Percentiles rank a stretch among this genome's conserved stretches.
Evolutionary conservation across 1,284 basidiomycete genomes (phyloP).

Genomic region (Xerocomus minutiporus): DNA sequence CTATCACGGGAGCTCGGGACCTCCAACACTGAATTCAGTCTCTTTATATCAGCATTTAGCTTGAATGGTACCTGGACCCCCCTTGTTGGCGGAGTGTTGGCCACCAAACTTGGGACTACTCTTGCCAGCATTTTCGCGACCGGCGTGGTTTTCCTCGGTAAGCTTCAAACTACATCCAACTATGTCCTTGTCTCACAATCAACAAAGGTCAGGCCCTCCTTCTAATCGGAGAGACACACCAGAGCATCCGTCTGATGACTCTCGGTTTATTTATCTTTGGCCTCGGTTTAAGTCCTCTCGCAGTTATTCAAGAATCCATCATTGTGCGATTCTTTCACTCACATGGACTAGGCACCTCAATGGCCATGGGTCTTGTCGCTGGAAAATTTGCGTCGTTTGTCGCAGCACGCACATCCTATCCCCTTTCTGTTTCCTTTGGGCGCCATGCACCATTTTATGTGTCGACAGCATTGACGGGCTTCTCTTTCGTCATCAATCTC

Average conservation of each 20-base stretch:
- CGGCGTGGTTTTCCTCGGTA: slow-evolving; percentile 61
- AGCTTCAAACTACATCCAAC: slow-evolving; percentile 9
- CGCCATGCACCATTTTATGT: slow-evolving; percentile 70
- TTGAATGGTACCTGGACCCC: slow-evolving; percentile 81
- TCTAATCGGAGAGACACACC: slow-evolving; percentile 56
- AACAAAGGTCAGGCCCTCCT: slow-evolving; percentile 55
- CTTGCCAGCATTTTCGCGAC: slow-evolving; percentile 68
- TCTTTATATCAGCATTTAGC: slow-evolving; percentile 70
- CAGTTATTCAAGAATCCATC: slow-evolving; percentile 74
- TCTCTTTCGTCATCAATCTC: slow-evolving; percentile 66
- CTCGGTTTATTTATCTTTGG: slow-evolving; percentile 74
- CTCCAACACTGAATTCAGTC: slow-evolving; percentile 71
- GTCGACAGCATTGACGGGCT: slow-evolving; percentile 55
- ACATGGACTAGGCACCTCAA: slow-evolving; percentile 71
- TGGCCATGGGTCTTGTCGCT: slow-evolving; percentile 73
- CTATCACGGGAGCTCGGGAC: slow-evolving; percentile 70
- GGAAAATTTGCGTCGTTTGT: slow-evolving; percentile 75
- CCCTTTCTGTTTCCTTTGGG: slow-evolving; percentile 65
- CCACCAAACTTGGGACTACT: slow-evolving; percentile 66
- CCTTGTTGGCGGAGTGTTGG: slow-evolving; percentile 63
- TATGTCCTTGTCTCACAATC: slow-evolving; percentile 7
- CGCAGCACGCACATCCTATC: slow-evolving; percentile 70
- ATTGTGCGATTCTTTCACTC: slow-evolving; percentile 77
- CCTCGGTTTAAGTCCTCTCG: slow-evolving; percentile 71
- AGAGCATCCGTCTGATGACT: slow-evolving; percentile 60